Evolutionary conservation across 352 stramenopile species (phyloP).

Genomic region (Phytophthora fragariaefolia): DNA sequence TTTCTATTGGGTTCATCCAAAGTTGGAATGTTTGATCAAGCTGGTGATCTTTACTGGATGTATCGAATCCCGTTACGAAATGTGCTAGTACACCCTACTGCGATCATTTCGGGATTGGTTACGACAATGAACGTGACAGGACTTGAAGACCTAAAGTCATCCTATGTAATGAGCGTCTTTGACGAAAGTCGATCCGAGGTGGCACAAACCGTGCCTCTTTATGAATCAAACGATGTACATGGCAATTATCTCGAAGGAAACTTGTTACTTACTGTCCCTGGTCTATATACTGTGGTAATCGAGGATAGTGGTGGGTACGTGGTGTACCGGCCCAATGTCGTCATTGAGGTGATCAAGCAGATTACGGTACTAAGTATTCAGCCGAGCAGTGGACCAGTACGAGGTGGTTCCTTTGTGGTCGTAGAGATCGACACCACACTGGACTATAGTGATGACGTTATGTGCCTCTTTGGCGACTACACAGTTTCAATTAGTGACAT

Average conservation of each 20-base stretch:
- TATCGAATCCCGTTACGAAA: slow-evolving; percentile 27
- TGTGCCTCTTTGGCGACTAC: slow-evolving; percentile 38
- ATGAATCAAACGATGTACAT: neutral
- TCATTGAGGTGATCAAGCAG: slow-evolving; percentile 6
- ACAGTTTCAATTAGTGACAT: slow-evolving; percentile 6
- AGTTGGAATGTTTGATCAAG: neutral
- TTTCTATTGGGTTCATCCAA: neutral
- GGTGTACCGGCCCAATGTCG: neutral
- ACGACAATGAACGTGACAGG: slow-evolving; percentile 12
- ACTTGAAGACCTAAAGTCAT: slow-evolving; percentile 4
- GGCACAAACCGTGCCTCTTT: neutral
- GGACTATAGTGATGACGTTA: slow-evolving; percentile 17
- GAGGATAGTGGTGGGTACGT: slow-evolving; percentile 19
- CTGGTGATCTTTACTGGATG: slow-evolving; percentile 22
- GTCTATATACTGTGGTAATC: slow-evolving; percentile 20
- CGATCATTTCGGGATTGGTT: neutral
- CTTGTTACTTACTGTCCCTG: neutral
- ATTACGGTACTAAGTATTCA: slow-evolving; percentile 3
- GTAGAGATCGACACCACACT: slow-evolving; percentile 17
- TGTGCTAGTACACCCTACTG: slow-evolving; percentile 11
- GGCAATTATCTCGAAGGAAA: slow-evolving; percentile 1
- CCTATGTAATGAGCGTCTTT: neutral
- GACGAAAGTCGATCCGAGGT: no score
- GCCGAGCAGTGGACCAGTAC: slow-evolving; percentile 28
- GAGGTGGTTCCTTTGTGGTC: slow-evolving; percentile 38